Percentiles rank a stretch among this genome's conserved stretches.
These are phyloP conservation scores for Pascua guehoae DNA, from an alignment of 1,284 basidiomycete genomes.

Conservation along the genomic window DNA sequence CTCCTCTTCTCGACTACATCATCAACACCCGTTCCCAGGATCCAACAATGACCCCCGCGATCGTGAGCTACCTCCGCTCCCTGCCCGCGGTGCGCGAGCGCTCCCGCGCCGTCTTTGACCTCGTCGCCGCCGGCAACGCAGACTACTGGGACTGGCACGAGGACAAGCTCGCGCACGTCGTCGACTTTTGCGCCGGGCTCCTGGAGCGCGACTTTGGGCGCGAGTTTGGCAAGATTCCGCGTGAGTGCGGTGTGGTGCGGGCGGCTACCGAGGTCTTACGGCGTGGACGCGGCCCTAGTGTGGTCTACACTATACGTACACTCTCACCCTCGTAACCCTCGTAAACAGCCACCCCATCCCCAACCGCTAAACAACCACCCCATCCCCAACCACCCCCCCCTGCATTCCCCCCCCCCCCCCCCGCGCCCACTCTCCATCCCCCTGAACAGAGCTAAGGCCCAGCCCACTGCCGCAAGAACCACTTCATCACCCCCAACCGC, in stretches of 20 bases:
- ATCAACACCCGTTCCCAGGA: background rate
- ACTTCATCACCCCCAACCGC: constrained; percentile 63
- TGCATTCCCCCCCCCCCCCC: background rate
- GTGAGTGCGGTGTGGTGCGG: too few species aligned
- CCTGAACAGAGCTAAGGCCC: background rate
- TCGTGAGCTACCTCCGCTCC: constrained; percentile 66
- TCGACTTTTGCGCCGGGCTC: constrained; percentile 75
- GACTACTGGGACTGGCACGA: constrained; percentile 84
- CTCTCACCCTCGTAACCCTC: background rate
- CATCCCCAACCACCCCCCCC: background rate
- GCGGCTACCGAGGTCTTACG: too few species aligned
- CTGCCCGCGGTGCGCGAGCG: constrained; percentile 82
- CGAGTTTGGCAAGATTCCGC: constrained; percentile 56
- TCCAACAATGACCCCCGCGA: background rate
- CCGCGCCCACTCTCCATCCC: background rate
- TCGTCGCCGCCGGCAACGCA: constrained; percentile 68
- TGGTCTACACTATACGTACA: background rate
- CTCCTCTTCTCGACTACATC: background rate
- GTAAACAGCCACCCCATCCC: too few species aligned
- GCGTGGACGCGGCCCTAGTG: background rate
- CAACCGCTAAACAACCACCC: background rate
- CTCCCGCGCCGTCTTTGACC: constrained; percentile 70
- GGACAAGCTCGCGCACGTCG: constrained; percentile 65
- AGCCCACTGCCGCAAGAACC: constrained; percentile 84
- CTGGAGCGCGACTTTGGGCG: constrained; percentile 83